A percentile compares a stretch with the other conserved stretches of the same genome.
Evolutionary conservation across 768 basidiomycete genomes (phyloP).

Genomic region (Dioszegia hungarica): DNA sequence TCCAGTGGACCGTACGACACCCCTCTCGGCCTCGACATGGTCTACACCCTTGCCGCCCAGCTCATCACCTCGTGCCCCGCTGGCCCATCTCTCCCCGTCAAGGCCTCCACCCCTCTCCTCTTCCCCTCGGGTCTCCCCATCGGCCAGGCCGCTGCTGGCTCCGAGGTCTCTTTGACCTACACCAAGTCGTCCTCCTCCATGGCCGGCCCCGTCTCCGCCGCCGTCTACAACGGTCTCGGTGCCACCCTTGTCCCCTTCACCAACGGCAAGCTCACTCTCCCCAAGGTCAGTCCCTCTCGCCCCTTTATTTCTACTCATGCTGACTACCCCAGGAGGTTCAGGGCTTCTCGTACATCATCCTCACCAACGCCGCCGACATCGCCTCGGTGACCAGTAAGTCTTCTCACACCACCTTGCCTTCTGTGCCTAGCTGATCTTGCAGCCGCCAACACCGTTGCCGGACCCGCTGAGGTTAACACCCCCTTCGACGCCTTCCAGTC

Average conservation of each 20-base stretch:
- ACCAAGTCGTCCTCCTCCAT: conserved; percentile 26
- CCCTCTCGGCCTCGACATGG: conserved; percentile 51
- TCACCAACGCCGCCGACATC: conserved; percentile 26
- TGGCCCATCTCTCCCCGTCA: conserved; percentile 57
- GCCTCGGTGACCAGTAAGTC: conserved; percentile 29
- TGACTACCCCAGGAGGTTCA: conserved; percentile 25
- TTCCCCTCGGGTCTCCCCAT: conserved; percentile 17
- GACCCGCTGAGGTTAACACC: conserved; percentile 54
- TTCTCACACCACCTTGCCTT: neutral
- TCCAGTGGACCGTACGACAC: conserved; percentile 55
- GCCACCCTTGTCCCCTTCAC: conserved; percentile 20
- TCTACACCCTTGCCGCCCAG: conserved; percentile 53
- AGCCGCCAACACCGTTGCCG: conserved; percentile 57
- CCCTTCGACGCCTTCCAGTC: conserved; percentile 19
- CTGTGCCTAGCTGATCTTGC: neutral
- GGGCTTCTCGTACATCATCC: conserved; percentile 33
- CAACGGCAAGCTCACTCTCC: conserved; percentile 30
- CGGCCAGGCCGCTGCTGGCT: conserved; percentile 32
- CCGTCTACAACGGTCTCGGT: conserved; percentile 39
- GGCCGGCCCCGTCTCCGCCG: conserved; percentile 33
- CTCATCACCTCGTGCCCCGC: conserved; percentile 59
- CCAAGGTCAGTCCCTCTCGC: no score
- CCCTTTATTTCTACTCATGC: no score
- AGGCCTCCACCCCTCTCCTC: conserved; percentile 55
- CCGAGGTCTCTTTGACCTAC: conserved; percentile 55